Conservation (phyloP, 2,329 filamentous ascomycete genomes). For the Blastomyces gilchristii region DNA sequence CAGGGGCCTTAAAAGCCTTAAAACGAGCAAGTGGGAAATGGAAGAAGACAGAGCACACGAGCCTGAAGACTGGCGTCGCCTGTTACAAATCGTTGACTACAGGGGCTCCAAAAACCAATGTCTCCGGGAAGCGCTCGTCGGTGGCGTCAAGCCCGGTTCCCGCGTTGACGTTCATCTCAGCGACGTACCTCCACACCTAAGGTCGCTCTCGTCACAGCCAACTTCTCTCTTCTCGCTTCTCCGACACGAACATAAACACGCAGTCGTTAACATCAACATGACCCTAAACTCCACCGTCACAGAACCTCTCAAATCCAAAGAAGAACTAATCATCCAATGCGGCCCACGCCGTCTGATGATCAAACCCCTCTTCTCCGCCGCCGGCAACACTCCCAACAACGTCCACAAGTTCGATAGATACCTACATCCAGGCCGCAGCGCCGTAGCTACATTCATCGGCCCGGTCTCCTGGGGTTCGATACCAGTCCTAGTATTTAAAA, state of each 20-base stretch:
- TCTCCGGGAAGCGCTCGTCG: slow-evolving; percentile 73
- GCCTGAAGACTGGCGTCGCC: slow-evolving; percentile 77
- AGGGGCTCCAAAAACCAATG: slow-evolving; percentile 67
- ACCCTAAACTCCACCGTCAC: slow-evolving; percentile 68
- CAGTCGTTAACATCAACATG: slow-evolving; percentile 80
- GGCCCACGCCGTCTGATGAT: slow-evolving; percentile 77
- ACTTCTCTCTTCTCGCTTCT: slow-evolving; percentile 75
- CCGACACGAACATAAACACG: slow-evolving; percentile 89
- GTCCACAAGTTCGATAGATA: slow-evolving; percentile 95
- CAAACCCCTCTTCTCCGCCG: slow-evolving; percentile 80
- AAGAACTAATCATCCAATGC: slow-evolving; percentile 82
- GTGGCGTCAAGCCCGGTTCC: slow-evolving; percentile 74
- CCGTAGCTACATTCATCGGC: slow-evolving; percentile 79
- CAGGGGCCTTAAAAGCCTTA: slow-evolving; percentile 81
- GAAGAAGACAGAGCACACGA: slow-evolving; percentile 78
- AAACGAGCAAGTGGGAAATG: slow-evolving; percentile 78
- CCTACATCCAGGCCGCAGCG: slow-evolving; percentile 80
- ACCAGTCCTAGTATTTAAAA: slow-evolving; percentile 79
- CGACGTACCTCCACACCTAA: slow-evolving; percentile 46
- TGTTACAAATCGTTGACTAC: slow-evolving; percentile 85
- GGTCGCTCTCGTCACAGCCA: slow-evolving; percentile 43
- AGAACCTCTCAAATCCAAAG: slow-evolving; percentile 76
- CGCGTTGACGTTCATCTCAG: slow-evolving; percentile 70
- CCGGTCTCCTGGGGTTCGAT: slow-evolving; percentile 90
- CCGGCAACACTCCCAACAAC: slow-evolving; percentile 87